Conservation (phyloP, 257 asterid genomes). For the Scutellaria galericulata region DNA sequence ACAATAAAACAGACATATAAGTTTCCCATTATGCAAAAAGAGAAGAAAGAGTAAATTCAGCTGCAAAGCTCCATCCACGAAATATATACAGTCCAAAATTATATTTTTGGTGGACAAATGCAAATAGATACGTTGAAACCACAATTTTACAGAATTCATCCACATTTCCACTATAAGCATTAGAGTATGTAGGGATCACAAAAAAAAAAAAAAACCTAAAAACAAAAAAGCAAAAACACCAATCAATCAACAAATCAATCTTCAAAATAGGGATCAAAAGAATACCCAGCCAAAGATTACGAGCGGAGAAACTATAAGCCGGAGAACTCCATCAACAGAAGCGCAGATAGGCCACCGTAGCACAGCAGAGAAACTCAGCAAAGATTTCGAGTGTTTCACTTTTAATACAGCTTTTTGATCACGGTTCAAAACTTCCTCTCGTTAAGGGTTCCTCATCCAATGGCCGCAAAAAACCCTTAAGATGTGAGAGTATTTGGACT, state of each 20-base stretch:
- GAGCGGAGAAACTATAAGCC: slow-evolving; percentile 1
- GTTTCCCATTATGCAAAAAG: too few relatives aligned
- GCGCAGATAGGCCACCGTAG: slow-evolving; percentile 22
- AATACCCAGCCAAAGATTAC: slow-evolving; percentile 28
- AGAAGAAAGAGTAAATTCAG: neutral
- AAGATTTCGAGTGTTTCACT: too few relatives aligned
- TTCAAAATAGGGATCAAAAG: neutral
- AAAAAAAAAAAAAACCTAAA: neutral
- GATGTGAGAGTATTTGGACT: too few relatives aligned
- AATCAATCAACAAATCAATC: neutral
- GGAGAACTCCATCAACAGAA: slow-evolving; percentile 23
- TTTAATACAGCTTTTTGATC: too few relatives aligned
- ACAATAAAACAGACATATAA: too few relatives aligned
- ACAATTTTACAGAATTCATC: neutral
- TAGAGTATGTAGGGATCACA: neutral
- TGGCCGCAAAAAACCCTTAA: too few relatives aligned
- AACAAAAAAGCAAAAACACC: neutral
- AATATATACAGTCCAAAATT: neutral
- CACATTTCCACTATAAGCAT: slow-evolving; percentile 7
- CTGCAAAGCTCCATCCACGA: neutral
- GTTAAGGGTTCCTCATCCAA: too few relatives aligned
- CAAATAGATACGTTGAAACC: slow-evolving; percentile 8
- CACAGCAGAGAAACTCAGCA: neutral
- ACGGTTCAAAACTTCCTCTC: too few relatives aligned
- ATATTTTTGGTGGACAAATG: slow-evolving; percentile 7